Evolutionary conservation across 345 rosid species (phyloP), one percentile per base, ranked within the genome.

Genomic region (Eucalyptus caleyi): DNA sequence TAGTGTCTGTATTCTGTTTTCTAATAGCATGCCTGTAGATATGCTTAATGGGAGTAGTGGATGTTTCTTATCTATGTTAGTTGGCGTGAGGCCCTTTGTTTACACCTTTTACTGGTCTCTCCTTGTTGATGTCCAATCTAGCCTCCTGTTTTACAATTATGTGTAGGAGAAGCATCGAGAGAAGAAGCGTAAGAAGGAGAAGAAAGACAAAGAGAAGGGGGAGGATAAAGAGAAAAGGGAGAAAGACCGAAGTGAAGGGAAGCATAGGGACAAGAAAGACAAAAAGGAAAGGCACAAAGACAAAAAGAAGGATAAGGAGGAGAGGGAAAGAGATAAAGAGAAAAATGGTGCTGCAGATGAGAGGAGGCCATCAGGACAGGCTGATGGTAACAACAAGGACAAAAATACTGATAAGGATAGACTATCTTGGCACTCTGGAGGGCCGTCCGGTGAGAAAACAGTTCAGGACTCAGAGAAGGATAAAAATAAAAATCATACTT

Each of bases 81-180:
- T 37, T 53, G 60, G 42, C 32, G 19, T 30, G 44, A 87, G 65
- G 88, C 60, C 65, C 26, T 34, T 34, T 12, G 49, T 45, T 86
- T 49, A 56, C n/a, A 50, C 12, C 12, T 32, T 59, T 30, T 59
- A 50, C 54, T 47, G 40, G 72, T 56, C 59, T 40, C 37, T 47
- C 56, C 50, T 7, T 16, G 50, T 89, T 86, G 49, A 59, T 86
- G 56, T 32, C 49, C 80, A 37, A 44, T 89, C 45, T 89, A 89
- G 77, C 40, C 40, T 42, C 86, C 60, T 49, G 24, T 85, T 81
- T 40, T 89, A 88, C 82, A 44, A 32, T 53, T 27, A 40, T 88
- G 89, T 88, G 49, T 93, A 95, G 95, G 96, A 92, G 91, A 94
- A 93, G 91, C 90, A 92, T 83, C 93, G 89, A 89, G 96, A 94